Evolutionary conservation across 2,329 filamentous ascomycete genomes (phyloP).

Genomic region (Fusarium sp.): DNA sequence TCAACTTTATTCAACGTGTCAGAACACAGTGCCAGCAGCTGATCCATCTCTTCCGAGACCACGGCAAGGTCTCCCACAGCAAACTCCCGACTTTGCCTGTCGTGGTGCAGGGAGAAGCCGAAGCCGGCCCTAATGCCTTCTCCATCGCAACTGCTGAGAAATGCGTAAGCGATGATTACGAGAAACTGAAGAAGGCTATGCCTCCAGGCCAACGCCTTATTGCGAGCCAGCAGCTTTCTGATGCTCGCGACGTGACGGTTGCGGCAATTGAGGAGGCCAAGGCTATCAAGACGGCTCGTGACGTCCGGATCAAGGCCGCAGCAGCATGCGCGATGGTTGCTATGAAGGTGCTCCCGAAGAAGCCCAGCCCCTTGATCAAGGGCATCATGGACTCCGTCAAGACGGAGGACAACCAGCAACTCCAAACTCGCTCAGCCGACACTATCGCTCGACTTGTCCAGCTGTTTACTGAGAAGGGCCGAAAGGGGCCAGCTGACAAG

Average conservation of each 20-base stretch:
- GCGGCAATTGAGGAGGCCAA: slow-evolving; percentile 84
- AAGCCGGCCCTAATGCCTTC: slow-evolving; percentile 93
- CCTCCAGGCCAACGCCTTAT: slow-evolving; percentile 89
- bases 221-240: slow-evolving; percentile 80
- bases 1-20: slow-evolving; percentile 89
- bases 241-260: slow-evolving; percentile 78
- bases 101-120: slow-evolving; percentile 91
- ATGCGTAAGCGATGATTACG: slow-evolving; percentile 86
- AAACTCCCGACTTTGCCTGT: slow-evolving; percentile 87
- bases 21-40: slow-evolving; percentile 92
- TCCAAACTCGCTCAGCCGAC: slow-evolving; percentile 87
- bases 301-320: slow-evolving; percentile 86
- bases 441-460: slow-evolving; percentile 89
- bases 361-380: slow-evolving; percentile 92
- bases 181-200: slow-evolving; percentile 88
- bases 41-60: slow-evolving; percentile 90
- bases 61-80: slow-evolving; percentile 81
- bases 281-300: slow-evolving; percentile 81
- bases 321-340: slow-evolving; percentile 90
- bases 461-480: slow-evolving; percentile 82
- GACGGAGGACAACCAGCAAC: slow-evolving; percentile 87
- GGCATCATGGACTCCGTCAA: slow-evolving; percentile 99
- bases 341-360: slow-evolving; percentile 90
- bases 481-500: slow-evolving; percentile 91
- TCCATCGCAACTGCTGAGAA: slow-evolving; percentile 89